phyloP scores from a whole-genome alignment of 768 basidiomycete species.

The Sistotremastrum suecicum region DNA sequence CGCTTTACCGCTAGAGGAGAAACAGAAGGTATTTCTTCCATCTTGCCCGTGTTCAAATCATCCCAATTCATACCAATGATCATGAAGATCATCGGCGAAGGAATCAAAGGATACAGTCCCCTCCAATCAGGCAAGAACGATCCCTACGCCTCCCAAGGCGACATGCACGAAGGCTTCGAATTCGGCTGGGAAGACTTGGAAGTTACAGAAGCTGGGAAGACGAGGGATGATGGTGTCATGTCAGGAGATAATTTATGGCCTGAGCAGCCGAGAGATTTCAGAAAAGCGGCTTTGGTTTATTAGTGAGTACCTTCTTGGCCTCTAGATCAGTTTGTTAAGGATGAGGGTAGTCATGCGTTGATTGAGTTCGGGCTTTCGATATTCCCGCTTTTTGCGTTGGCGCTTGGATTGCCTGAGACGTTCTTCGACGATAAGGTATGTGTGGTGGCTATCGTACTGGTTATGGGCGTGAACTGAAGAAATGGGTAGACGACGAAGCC shows the following conservation, averaged over 20 bases:
- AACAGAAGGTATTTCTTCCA: conserved; percentile 35
- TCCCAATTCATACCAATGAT: background rate
- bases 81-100: conserved; percentile 47
- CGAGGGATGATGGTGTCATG: conserved; percentile 35
- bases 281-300: conserved; percentile 43
- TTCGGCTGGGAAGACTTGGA: conserved; percentile 51
- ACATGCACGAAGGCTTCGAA: conserved; percentile 84
- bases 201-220: conserved; percentile 8
- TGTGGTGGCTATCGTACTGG: background rate
- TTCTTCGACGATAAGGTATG: conserved; percentile 75
- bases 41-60: background rate
- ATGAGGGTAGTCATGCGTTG: conserved; percentile 29
- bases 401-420: conserved; percentile 56
- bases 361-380: conserved; percentile 48
- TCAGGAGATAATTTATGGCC: conserved; percentile 67
- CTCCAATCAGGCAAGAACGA: conserved; percentile 63
- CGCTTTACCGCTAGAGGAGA: conserved; percentile 35
- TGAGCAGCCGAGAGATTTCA: conserved; percentile 39
- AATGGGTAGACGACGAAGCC: conserved; percentile 47
- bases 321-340: background rate
- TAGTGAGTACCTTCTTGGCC: conserved; percentile 31
- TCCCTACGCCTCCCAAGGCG: conserved; percentile 42
- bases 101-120: conserved; percentile 73
- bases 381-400: conserved; percentile 77
- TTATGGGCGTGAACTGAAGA: background rate